These are phyloP conservation scores for Podila minutissima DNA, from an alignment of 192 early-diverging fungal species.

Conservation along the genomic window DNA sequence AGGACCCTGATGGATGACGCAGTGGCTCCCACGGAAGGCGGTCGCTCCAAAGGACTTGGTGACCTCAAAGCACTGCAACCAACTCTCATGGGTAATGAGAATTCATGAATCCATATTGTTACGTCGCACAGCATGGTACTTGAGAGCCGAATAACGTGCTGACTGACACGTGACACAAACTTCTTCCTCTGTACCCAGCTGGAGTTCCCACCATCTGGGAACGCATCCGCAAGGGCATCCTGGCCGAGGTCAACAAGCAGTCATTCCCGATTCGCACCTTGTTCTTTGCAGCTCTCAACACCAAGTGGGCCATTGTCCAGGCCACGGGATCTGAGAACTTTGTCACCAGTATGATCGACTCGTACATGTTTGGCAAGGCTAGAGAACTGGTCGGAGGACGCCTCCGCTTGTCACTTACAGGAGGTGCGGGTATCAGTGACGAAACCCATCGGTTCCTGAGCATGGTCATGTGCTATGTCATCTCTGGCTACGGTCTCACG, in stretches of 20 bases:
- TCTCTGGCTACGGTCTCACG: conserved; percentile 81
- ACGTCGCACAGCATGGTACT: not conserved
- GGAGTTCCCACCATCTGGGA: conserved; percentile 86
- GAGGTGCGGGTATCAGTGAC: conserved; percentile 76
- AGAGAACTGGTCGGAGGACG: conserved; percentile 75
- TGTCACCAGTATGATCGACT: conserved; percentile 64
- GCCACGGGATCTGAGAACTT: conserved; percentile 52
- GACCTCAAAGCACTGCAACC: conserved; percentile 76
- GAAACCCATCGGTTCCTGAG: conserved; percentile 79
- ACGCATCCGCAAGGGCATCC: conserved; percentile 76
- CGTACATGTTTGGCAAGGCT: conserved; percentile 69
- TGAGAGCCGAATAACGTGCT: not conserved
- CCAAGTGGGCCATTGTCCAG: conserved; percentile 62
- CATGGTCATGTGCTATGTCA: conserved; percentile 65
- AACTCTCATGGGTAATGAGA: conserved; percentile 65
- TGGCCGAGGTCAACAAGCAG: conserved; percentile 60
- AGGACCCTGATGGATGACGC: conserved; percentile 75
- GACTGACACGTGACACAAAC: not conserved
- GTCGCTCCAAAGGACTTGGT: conserved; percentile 68
- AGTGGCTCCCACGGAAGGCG: conserved; percentile 42
- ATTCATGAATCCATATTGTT: too few relatives aligned
- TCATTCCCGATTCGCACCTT: conserved; percentile 57
- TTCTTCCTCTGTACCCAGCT: conserved; percentile 15
- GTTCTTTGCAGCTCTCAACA: conserved; percentile 64
- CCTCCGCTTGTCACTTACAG: conserved; percentile 68